These are phyloP conservation scores for Coniochaeta hoffmannii DNA, from an alignment of 2,329 filamentous ascomycete species.

Conservation along the genomic window DNA sequence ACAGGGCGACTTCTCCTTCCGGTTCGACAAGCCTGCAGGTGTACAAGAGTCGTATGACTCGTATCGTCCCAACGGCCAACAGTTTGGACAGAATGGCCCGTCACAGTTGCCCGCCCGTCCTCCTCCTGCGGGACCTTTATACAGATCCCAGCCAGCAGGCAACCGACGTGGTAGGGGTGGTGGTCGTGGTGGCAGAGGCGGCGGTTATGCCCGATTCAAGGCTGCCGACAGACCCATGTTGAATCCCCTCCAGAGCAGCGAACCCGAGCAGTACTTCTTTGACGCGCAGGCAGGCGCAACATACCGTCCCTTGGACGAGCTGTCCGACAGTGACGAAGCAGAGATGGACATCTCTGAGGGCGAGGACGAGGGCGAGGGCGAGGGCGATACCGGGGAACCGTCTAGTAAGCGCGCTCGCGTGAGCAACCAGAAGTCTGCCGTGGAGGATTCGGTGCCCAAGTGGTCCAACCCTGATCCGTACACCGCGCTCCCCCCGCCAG, in stretches of 20 bases:
- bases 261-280: conserved; percentile 38
- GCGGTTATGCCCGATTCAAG: conserved; percentile 28
- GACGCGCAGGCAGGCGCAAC: conserved; percentile 38
- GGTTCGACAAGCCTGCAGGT: conserved; percentile 42
- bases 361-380: conserved; percentile 31
- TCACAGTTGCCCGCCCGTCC: background rate
- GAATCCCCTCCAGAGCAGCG: conserved; percentile 30
- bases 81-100: conserved; percentile 3
- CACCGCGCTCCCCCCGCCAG: conserved; percentile 73
- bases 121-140: background rate
- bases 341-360: conserved; percentile 57
- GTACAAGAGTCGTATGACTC: conserved; percentile 29
- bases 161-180: conserved; percentile 3
- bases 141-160: conserved; percentile 1
- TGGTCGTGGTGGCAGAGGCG: conserved; percentile 4
- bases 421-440: conserved; percentile 20
- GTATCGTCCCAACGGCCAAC: conserved; percentile 19
- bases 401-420: conserved; percentile 35
- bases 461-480: conserved; percentile 98
- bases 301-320: conserved; percentile 47
- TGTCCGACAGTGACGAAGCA: conserved; percentile 57
- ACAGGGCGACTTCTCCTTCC: conserved; percentile 49
- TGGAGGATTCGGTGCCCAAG: conserved; percentile 51
- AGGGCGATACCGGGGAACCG: conserved; percentile 22
- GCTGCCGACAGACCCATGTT: conserved; percentile 44